Percentiles rank a stretch among this genome's conserved stretches.
These are phyloP conservation scores for Nicotiana attenuata DNA, from an alignment of 257 asterid species.

Conservation along the genomic window DNA sequence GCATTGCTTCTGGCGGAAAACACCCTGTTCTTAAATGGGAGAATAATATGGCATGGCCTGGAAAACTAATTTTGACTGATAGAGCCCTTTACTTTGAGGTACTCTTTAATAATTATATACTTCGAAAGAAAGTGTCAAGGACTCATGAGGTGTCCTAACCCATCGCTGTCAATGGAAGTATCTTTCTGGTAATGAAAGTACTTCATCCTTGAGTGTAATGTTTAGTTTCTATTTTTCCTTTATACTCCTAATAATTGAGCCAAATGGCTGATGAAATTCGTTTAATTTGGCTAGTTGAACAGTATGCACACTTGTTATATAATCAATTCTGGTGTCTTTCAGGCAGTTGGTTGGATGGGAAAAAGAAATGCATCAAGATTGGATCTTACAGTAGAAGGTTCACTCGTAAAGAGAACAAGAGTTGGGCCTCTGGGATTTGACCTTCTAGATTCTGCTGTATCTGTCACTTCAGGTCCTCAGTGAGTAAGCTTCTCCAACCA, in stretches of 20 bases:
- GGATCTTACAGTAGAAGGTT: constrained; percentile 63
- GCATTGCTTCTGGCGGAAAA: constrained; percentile 89
- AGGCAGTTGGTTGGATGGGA: constrained; percentile 67
- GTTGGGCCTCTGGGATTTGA: constrained; percentile 94
- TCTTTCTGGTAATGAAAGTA: not conserved
- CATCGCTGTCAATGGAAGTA: not conserved
- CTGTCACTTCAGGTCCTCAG: constrained; percentile 74
- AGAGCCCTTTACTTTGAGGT: constrained; percentile 95
- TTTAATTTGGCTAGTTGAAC: not conserved
- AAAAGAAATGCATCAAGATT: constrained; percentile 44
- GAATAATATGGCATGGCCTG: constrained; percentile 92
- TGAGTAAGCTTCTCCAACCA: constrained; percentile 87
- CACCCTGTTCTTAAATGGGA: constrained; percentile 95
- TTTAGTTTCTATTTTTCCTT: not conserved
- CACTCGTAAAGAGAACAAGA: constrained; percentile 61
- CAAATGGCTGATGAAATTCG: not conserved
- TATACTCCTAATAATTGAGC: not conserved
- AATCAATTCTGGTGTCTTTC: constrained; percentile 19
- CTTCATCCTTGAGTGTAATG: not conserved
- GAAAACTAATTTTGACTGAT: constrained; percentile 80
- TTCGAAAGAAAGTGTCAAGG: not conserved
- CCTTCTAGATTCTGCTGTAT: constrained; percentile 87
- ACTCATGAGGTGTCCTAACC: not conserved
- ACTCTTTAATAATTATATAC: constrained; percentile 4
- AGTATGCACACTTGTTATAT: not conserved